Conservation (phyloP, 306 rosid genomes). For the Morella rubra region DNA sequence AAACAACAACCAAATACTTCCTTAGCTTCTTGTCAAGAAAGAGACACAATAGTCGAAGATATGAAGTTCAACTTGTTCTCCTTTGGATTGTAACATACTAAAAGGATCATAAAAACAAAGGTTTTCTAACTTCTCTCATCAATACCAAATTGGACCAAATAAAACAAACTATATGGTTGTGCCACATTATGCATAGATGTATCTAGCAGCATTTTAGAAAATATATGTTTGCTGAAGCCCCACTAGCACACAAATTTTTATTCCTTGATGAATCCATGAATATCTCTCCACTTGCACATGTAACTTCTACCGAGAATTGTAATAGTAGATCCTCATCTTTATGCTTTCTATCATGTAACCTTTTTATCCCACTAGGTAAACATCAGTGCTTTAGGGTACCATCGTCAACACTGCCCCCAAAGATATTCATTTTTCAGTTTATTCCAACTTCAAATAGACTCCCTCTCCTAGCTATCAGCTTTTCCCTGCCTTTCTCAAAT, state of each 20-base stretch:
- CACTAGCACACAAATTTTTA: background rate
- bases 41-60: background rate
- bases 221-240: background rate
- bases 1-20: background rate
- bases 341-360: background rate
- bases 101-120: too few species aligned
- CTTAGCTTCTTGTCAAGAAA: background rate
- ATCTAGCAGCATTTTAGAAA: background rate
- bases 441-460: background rate
- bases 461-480: background rate
- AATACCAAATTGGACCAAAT: too few species aligned
- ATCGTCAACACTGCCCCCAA: background rate
- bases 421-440: background rate
- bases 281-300: background rate
- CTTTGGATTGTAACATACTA: background rate
- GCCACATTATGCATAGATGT: too few species aligned
- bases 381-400: background rate
- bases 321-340: background rate
- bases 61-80: background rate
- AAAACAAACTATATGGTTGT: too few species aligned
- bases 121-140: background rate
- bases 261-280: background rate
- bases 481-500: slow-evolving; percentile 10
- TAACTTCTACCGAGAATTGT: background rate
- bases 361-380: background rate